Base-by-base conservation (phyloP, 2,329 filamentous ascomycete genomes). In the Diaporthe sp. region DNA sequence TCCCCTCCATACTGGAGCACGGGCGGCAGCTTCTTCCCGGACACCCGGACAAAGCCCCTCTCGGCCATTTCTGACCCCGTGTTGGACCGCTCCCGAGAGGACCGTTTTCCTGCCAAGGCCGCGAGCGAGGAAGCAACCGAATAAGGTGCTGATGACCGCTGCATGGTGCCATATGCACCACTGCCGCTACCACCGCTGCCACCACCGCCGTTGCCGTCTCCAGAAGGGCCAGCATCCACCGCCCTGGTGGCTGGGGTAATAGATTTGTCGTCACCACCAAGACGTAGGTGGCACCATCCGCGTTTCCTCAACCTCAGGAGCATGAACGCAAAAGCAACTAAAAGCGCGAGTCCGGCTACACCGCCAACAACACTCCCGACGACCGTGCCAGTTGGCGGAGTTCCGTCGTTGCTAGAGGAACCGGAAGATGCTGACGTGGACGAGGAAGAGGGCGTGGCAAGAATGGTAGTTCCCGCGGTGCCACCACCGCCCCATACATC, bases 11-110 rank as follows among this genome's bases (percentile, higher is more conserved):
- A 86, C 75, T 90, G 87, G 51, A 93, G 83, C 13, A 93, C 91
- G 2, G 92, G 91, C 4, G 90, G 89, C 74, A 94, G 82, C 79
- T 93, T 93, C 79, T 88, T 88, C 76, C 92, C 92, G 8, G 92
- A 92, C 2, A 94, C 89, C 42, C 91, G 89, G 77, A 92, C 90
- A 81, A 94, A 94, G 0, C 91, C 90, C 76, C 86, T 85, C 80
- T 93, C 91, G 39, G 85, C 87, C 34, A 81, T 82, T 49, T 85
- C 84, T 57, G 81, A 81, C 22, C 80, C 80, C 67, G 77, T 81
- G 76, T 81, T 75, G 76, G 83, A 78, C 78, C 82, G 77, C 76
- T 83, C 68, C 77, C 77, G 80, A 71, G 79, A 83, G n/a, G 79
- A 77, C 22, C 83, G 84, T 75, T 87, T 88, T 37, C 85, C 83